Evolutionary conservation across 208 protist genomes (phyloP).

Genomic region (Herpetomonas samuelpessoai): DNA sequence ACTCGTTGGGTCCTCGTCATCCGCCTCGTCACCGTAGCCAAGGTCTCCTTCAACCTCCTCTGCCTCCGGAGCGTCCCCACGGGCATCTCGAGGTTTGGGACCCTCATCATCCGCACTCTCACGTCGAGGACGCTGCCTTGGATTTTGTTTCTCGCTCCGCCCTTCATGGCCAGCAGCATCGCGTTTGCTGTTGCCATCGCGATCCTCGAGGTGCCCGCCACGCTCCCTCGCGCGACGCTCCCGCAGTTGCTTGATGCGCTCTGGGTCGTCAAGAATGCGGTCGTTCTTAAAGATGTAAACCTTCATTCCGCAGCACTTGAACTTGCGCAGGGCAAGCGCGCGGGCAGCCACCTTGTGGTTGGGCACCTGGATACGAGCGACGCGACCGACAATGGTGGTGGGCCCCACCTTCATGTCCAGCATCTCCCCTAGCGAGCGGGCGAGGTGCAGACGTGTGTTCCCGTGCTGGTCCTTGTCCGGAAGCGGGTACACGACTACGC

Average conservation of each 20-base stretch:
- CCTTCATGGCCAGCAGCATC: not conserved
- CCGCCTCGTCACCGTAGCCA: not conserved
- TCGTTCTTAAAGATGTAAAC: slow-evolving; percentile 89
- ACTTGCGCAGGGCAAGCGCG: slow-evolving; percentile 69
- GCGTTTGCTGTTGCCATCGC: not conserved
- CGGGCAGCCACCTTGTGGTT: slow-evolving; percentile 83
- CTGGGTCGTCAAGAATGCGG: slow-evolving; percentile 82
- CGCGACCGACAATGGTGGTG: slow-evolving; percentile 71
- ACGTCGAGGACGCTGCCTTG: too few relatives aligned
- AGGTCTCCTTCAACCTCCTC: too few relatives aligned
- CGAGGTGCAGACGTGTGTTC: slow-evolving; percentile 73
- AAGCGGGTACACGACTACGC: slow-evolving; percentile 82
- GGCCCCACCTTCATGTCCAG: slow-evolving; percentile 84
- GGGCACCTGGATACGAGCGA: slow-evolving; percentile 80
- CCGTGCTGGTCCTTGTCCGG: slow-evolving; percentile 45
- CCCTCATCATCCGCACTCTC: too few relatives aligned
- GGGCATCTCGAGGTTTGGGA: too few relatives aligned
- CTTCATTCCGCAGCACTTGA: slow-evolving; percentile 72
- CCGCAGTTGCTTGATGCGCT: not conserved
- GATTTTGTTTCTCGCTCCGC: too few relatives aligned
- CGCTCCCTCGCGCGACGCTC: not conserved
- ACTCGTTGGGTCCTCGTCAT: slow-evolving; percentile 4
- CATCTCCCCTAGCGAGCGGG: slow-evolving; percentile 75
- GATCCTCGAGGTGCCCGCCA: not conserved
- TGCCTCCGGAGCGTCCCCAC: not conserved